These are phyloP conservation scores for Penicillium sclerotiorum DNA, from an alignment of 2,329 filamentous ascomycete genomes.

Conservation along the genomic window DNA sequence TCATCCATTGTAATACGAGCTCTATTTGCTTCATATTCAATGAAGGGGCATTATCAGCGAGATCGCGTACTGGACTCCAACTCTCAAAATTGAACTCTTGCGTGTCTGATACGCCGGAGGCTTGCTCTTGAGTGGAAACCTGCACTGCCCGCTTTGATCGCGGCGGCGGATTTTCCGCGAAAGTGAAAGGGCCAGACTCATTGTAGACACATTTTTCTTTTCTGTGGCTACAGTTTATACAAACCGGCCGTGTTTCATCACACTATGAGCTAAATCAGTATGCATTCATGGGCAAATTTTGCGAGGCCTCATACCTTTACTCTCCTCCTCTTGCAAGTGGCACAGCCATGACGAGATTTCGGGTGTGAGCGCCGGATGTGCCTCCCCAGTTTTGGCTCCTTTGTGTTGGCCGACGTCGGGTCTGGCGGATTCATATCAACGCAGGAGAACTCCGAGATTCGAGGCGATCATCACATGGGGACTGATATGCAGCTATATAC, in stretches of 20 bases:
- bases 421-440: no score
- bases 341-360: conserved; percentile 29
- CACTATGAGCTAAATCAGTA: conserved; percentile 14
- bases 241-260: conserved; percentile 24
- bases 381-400: background rate
- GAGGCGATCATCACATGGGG: no score
- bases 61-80: background rate
- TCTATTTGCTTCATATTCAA: conserved; percentile 23
- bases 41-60: background rate
- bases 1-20: conserved; percentile 24
- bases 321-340: conserved; percentile 24
- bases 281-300: background rate
- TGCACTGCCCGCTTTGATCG: background rate
- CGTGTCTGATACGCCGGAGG: background rate
- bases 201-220: conserved; percentile 22
- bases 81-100: no score
- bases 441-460: no score
- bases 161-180: conserved; percentile 7
- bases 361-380: conserved; percentile 21
- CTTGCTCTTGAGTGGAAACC: background rate
- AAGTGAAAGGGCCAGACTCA: conserved; percentile 16
- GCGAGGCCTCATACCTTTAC: conserved; percentile 22
- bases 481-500: background rate
- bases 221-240: conserved; percentile 21
- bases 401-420: no score